Evolutionary conservation across 2,329 filamentous ascomycete genomes (phyloP).

Genomic region (Hypoxylon sp.): DNA sequence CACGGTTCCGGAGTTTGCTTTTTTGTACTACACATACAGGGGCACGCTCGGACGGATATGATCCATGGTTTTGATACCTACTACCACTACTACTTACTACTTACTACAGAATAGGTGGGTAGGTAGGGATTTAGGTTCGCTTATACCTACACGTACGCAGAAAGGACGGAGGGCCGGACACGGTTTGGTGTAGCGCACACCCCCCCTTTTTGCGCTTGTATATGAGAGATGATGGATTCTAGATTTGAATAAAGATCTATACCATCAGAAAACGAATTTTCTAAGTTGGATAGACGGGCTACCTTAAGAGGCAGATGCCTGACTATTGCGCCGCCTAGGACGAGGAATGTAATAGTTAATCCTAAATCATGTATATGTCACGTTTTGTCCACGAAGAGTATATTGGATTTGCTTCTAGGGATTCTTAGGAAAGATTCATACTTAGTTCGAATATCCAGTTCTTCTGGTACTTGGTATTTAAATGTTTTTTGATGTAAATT

Average conservation of each 20-base stretch:
- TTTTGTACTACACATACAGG: conserved; percentile 12
- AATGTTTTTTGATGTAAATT: too few relatives aligned
- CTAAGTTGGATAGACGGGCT: conserved; percentile 6
- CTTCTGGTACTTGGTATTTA: too few relatives aligned
- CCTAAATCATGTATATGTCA: background rate
- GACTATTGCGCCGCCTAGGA: background rate
- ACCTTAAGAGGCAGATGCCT: background rate
- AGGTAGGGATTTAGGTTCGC: too few relatives aligned
- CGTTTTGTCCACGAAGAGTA: background rate
- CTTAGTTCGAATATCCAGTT: too few relatives aligned
- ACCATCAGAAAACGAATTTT: background rate
- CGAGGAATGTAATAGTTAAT: background rate
- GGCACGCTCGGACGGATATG: background rate
- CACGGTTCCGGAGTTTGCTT: conserved; percentile 27
- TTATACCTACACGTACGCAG: too few relatives aligned
- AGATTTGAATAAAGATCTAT: background rate
- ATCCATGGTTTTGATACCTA: background rate
- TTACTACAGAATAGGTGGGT: too few relatives aligned
- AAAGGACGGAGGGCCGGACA: conserved; percentile 2
- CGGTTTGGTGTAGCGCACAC: conserved; percentile 7
- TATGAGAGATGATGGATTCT: conserved; percentile 1
- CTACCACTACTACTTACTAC: too few relatives aligned
- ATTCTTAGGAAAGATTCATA: too few relatives aligned
- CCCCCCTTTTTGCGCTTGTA: conserved; percentile 18
- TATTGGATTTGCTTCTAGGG: too few relatives aligned